Evolutionary conservation across 495 filamentous ascomycete species (phyloP), one percentile per base, ranked within the genome.

Genomic region (Aspergillus affinis): DNA sequence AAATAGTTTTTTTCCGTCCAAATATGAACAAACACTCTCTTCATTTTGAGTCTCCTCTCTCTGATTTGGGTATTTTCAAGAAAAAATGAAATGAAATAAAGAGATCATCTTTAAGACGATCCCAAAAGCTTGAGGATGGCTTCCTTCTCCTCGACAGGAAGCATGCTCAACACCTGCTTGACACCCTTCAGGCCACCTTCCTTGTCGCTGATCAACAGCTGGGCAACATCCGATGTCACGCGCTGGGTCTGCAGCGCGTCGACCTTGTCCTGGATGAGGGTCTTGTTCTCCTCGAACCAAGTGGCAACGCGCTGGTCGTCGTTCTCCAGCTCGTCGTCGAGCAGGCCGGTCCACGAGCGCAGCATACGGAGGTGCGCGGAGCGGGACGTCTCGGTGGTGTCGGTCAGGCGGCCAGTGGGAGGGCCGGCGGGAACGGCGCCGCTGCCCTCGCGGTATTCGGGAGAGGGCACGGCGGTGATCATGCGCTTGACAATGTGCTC

Each of bases 231-330:
- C 23, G 81, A 81, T 7, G 89, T 86, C 18, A 97, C 80, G 46
- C 84, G 81, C 54, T 97, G 91, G 13, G 82, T 82, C 78, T 89
- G 91, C 62, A 97, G 74, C 17, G 77, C 69, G 65, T 97, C 92
- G 48, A 98, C 80, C 83, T 92, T 94, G 51, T 80, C 76, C 60
- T 88, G 78, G 15, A 98, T 84, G 6, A 78, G 71, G 79, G 93
- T 91, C 68, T 90, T 84, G 74, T 98, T 95, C 78, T 97, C 90
- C 82, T 98, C 94, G 70, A 96, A 98, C 95, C 95, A 98, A 58
- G 82, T 77, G n/a, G 92, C 90, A 41, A 98, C 94, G 63, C 87
- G 87, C 51, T 82, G 83, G 71, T 98, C 94, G 54, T 90, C 84
- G 45, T 79, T 78, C 32, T 89, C 84, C 71, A 97, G 91, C 29